Evolutionary conservation across 148 eudicot genomes (phyloP).

Genomic region (Cornus kousa): DNA sequence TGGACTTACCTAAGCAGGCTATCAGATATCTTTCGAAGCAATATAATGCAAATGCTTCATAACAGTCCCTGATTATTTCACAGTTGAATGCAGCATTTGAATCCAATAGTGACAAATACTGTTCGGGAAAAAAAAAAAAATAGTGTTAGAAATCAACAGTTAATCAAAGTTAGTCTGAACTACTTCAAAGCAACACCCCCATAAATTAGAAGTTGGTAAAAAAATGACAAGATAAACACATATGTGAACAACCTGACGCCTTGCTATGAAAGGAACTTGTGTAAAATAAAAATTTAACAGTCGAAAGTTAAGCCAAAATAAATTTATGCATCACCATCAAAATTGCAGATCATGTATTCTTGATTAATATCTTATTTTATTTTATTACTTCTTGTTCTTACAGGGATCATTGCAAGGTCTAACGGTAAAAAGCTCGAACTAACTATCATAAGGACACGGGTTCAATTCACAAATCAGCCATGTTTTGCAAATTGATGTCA

Average conservation of each 20-base stretch:
- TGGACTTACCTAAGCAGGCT: constrained; percentile 83
- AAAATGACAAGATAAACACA: not conserved
- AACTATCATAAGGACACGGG: too few relatives aligned
- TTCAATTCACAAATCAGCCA: too few relatives aligned
- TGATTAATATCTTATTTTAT: not conserved
- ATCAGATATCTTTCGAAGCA: constrained; percentile 99
- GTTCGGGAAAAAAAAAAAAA: constrained; percentile 16
- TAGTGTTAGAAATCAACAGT: constrained; percentile 10
- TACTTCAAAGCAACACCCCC: not conserved
- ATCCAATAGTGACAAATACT: constrained; percentile 79
- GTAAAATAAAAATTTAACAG: not conserved
- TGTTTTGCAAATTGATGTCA: too few relatives aligned
- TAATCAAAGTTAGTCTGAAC: not conserved
- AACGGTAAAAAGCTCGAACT: too few relatives aligned
- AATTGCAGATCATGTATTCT: not conserved
- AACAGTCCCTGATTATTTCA: constrained; percentile 91
- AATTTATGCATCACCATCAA: not conserved
- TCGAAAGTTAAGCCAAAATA: not conserved
- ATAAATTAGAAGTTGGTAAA: not conserved
- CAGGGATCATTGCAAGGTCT: too few relatives aligned
- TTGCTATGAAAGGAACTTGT: not conserved
- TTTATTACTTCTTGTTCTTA: not conserved
- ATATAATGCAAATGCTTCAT: constrained; percentile 97
- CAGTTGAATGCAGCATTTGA: constrained; percentile 89
- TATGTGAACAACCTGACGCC: not conserved